Evolutionary conservation across 106 monocot species (phyloP).

Genomic region (Chionographis japonica): DNA sequence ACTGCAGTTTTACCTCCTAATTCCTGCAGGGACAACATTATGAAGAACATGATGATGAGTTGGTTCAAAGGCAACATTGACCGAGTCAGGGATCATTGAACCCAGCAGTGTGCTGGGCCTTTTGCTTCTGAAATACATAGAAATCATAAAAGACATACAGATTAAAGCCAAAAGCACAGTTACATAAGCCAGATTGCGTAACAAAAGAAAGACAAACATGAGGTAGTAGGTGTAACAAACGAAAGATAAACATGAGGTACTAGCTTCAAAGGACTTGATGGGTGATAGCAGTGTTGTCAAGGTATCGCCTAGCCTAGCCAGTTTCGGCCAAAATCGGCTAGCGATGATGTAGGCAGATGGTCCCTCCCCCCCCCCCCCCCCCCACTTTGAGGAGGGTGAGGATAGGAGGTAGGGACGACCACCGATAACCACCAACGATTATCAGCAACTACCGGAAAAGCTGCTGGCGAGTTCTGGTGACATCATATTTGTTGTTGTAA

Average conservation of each 20-base stretch:
- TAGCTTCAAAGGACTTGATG: background rate
- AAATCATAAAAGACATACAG: background rate
- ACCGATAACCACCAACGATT: too few species aligned
- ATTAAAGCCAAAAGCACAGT: background rate
- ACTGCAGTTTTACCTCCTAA: constrained; percentile 56
- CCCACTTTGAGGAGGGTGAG: too few species aligned
- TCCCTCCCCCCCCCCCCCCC: too few species aligned
- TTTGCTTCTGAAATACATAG: constrained; percentile 17
- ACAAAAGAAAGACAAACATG: background rate
- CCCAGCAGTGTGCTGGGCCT: constrained; percentile 53
- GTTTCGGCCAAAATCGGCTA: too few species aligned
- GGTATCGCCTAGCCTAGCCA: too few species aligned
- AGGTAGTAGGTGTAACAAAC: background rate
- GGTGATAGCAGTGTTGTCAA: too few species aligned
- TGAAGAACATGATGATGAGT: constrained; percentile 86
- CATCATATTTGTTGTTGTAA: too few species aligned
- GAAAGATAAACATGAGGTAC: background rate
- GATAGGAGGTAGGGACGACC: too few species aligned
- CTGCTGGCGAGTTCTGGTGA: too few species aligned
- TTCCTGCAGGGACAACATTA: constrained; percentile 52
- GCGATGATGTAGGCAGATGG: too few species aligned
- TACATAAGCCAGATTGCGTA: background rate
- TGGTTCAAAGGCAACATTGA: constrained; percentile 75
- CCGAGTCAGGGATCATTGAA: constrained; percentile 64
- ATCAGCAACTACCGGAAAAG: too few species aligned